Conservation (phyloP, 495 filamentous ascomycete species). For the Filosporella fistucella region DNA sequence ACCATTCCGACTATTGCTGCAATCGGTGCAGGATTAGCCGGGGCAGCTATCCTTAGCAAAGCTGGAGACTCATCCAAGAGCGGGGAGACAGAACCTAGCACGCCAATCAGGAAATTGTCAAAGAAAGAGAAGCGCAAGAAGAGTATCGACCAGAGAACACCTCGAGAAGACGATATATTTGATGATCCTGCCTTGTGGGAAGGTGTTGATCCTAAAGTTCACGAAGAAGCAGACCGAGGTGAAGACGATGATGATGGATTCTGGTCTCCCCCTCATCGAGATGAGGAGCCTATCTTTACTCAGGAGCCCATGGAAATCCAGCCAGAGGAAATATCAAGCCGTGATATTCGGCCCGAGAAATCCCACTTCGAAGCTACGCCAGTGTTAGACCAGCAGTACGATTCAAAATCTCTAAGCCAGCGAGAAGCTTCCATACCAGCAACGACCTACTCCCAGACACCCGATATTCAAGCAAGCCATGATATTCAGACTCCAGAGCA, state of each 20-base stretch:
- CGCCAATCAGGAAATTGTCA: slow-evolving; percentile 17
- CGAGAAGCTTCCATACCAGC: too few relatives aligned
- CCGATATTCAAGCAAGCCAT: too few relatives aligned
- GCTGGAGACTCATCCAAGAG: slow-evolving; percentile 18
- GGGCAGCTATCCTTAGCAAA: slow-evolving; percentile 23
- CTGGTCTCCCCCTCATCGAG: slow-evolving; percentile 16
- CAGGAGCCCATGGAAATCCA: slow-evolving; percentile 1
- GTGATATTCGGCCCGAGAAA: too few relatives aligned
- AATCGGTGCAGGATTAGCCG: slow-evolving; percentile 24
- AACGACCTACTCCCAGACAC: too few relatives aligned
- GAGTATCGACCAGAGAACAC: slow-evolving; percentile 26
- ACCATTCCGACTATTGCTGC: neutral
- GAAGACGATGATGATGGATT: slow-evolving; percentile 21
- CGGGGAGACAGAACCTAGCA: neutral
- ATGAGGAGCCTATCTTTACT: neutral
- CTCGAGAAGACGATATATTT: slow-evolving; percentile 36
- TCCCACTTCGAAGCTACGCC: too few relatives aligned
- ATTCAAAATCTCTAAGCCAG: too few relatives aligned
- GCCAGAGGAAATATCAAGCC: too few relatives aligned
- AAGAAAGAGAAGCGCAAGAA: slow-evolving; percentile 26
- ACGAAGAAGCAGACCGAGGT: slow-evolving; percentile 18
- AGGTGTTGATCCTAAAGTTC: slow-evolving; percentile 36
- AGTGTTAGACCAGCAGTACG: too few relatives aligned
- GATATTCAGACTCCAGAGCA: too few relatives aligned
- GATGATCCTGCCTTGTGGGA: slow-evolving; percentile 48